Base-by-base conservation (phyloP, 2,329 filamentous ascomycete genomes). In the Rosellinia necatrix region DNA sequence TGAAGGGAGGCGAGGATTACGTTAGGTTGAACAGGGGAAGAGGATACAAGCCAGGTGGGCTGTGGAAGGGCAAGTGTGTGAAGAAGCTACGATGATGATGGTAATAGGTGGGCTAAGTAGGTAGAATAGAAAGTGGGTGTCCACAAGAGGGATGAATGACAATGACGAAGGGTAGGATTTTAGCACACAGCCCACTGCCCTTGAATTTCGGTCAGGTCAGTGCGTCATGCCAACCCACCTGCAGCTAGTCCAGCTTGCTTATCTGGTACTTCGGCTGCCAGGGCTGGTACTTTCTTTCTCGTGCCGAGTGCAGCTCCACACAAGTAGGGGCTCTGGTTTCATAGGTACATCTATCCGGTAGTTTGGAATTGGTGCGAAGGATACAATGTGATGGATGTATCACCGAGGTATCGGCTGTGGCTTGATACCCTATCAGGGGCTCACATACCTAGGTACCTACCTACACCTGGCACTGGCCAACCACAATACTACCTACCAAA, bases 1-100 rank as follows among this genome's bases (percentile, higher is more conserved):
- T 41, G 10, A n/a, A 47, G 25, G 47, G 22, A 1, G 22, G 15
- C n/a, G 17, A 13, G 21, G 25, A 34, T 19, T 6, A 21, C 40
- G 15, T 47, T 41, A 52, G 37, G 37, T 10, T 17, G 27, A 34
- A 17, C 22, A 12, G 17, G 37, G 17, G 9, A n/a, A 25, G 19
- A 43, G 29, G 29, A 43, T 30, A 30, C 15, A 52, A 41, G 19
- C 17, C 29, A 47, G n/a, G 51, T 27, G 40, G 38, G 49, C 2
- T n/a, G 27, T 13, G 38, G 22, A 32, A 34, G 47, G 48, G 53
- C 47, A 22, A 56, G 52, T 49, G 34, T 53, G 22, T 22, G 13
- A 44, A 58, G 58, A 43, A 54, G 54, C 43, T 38, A 58, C 50
- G 50, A 54, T 35, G 56, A 56, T 50, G 57, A 57, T 56, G 47